Conservation (phyloP, 2,329 filamentous ascomycete species). For the Reticulascus tulasneorum region DNA sequence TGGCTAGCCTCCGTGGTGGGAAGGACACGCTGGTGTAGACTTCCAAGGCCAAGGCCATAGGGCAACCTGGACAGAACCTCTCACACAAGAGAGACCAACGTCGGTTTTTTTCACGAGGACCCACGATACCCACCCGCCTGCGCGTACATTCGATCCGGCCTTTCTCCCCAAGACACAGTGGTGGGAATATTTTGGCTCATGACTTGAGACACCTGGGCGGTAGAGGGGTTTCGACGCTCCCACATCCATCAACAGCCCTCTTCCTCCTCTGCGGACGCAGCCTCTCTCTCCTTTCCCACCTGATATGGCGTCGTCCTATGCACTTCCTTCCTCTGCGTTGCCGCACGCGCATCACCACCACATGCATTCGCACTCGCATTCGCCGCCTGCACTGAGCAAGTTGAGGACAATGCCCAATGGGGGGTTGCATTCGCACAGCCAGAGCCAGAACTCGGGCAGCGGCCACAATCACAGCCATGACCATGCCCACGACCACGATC, state of each 20-base stretch:
- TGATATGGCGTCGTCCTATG: constrained; percentile 50
- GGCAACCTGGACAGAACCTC: too few relatives aligned
- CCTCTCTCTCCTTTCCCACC: neutral
- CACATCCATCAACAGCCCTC: neutral
- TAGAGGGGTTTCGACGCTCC: neutral
- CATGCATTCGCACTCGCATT: constrained; percentile 34
- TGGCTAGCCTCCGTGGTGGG: too few relatives aligned
- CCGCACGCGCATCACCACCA: constrained; percentile 43
- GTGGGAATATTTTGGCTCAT: neutral
- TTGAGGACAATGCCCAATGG: constrained; percentile 25
- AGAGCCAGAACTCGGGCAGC: constrained; percentile 18
- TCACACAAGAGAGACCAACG: too few relatives aligned
- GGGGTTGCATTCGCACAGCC: constrained; percentile 21
- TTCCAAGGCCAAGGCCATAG: too few relatives aligned
- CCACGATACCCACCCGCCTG: too few relatives aligned
- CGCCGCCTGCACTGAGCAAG: constrained; percentile 35
- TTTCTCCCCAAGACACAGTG: too few relatives aligned
- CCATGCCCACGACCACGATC: constrained; percentile 20
- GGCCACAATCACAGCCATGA: constrained; percentile 26
- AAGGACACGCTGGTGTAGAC: too few relatives aligned
- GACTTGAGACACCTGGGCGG: neutral
- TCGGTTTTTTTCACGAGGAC: too few relatives aligned
- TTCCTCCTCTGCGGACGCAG: neutral
- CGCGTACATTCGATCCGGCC: too few relatives aligned
- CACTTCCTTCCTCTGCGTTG: constrained; percentile 47